Conservation (phyloP, 148 eudicot genomes). For the Rhododendron griersonianum region DNA sequence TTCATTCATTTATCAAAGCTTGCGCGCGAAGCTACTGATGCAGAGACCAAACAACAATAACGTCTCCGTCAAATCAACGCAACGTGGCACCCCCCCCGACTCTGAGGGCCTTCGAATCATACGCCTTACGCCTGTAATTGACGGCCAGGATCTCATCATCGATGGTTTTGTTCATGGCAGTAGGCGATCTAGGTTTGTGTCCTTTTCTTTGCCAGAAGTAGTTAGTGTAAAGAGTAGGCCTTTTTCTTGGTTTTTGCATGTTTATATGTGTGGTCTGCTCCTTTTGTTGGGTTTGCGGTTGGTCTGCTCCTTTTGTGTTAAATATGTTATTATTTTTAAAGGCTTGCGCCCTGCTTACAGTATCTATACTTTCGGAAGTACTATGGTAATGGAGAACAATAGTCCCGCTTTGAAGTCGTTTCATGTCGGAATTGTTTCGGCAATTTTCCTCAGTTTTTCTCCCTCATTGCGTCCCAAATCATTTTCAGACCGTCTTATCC, state of each 20-base stretch:
- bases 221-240: background rate
- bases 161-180: background rate
- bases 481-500: background rate
- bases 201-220: background rate
- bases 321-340: background rate
- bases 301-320: background rate
- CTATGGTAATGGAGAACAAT: background rate
- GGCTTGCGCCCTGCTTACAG: background rate
- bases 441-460: too few relatives aligned
- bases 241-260: background rate
- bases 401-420: too few relatives aligned
- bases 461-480: background rate
- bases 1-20: too few relatives aligned
- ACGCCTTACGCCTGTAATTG: background rate
- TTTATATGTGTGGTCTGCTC: background rate
- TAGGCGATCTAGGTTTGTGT: background rate
- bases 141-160: background rate
- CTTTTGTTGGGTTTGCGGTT: background rate
- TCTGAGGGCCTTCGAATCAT: background rate
- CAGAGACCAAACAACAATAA: too few relatives aligned
- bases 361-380: background rate
- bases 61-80: too few relatives aligned
- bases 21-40: too few relatives aligned
- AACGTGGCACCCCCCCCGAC: too few relatives aligned
- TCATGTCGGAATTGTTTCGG: too few relatives aligned